phyloP scores from a whole-genome alignment of 1,284 basidiomycete species.

The Melampsora larici-populina region DNA sequence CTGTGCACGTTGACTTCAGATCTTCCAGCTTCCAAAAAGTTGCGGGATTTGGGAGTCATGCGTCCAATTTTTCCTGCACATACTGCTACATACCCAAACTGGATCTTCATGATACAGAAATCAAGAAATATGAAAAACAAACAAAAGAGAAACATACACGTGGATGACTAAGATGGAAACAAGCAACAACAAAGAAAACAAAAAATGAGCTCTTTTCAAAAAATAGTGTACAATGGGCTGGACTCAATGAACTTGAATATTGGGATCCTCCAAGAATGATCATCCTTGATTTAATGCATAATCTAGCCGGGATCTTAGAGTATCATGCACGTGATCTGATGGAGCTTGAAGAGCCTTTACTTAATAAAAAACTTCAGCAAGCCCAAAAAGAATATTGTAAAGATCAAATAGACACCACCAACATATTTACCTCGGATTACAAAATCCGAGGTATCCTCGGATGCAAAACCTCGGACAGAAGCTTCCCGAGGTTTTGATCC shows the following conservation, averaged over 20 bases:
- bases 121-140: background rate
- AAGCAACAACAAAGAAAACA: background rate
- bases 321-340: background rate
- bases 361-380: too few relatives aligned
- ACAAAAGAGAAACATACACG: background rate
- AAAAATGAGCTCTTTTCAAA: background rate
- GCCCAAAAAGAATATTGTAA: too few relatives aligned
- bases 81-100: too few relatives aligned
- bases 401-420: too few relatives aligned
- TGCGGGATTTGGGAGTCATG: too few relatives aligned
- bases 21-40: too few relatives aligned
- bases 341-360: background rate
- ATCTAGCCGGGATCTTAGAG: background rate
- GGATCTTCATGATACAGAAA: background rate
- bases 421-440: too few relatives aligned
- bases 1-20: background rate
- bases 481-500: too few relatives aligned
- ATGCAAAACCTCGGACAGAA: too few relatives aligned
- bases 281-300: background rate
- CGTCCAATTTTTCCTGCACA: too few relatives aligned
- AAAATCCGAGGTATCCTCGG: too few relatives aligned
- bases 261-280: background rate
- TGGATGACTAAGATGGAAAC: background rate
- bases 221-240: conserved; percentile 1
- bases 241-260: background rate